These are phyloP conservation scores for Arctium lappa DNA, from an alignment of 129 eudicot species.

Conservation along the genomic window DNA sequence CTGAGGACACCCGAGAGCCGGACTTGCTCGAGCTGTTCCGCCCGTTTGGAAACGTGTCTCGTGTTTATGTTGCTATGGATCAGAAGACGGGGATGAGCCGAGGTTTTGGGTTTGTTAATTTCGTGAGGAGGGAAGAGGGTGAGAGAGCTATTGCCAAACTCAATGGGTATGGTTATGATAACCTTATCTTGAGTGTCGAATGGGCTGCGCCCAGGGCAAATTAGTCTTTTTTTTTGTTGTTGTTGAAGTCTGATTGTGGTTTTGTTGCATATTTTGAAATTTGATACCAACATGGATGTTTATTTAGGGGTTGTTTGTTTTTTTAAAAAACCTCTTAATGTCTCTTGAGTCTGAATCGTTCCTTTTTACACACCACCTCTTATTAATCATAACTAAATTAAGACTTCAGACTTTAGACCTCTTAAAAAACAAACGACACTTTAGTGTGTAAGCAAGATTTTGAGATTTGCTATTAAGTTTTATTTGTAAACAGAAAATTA, in stretches of 20 bases:
- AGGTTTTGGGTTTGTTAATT: conserved; percentile 87
- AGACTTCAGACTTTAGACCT: too few species aligned
- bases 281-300: not conserved
- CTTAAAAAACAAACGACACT: too few species aligned
- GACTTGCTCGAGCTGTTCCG: conserved; percentile 78
- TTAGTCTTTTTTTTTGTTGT: conserved; percentile 23
- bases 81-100: conserved; percentile 85
- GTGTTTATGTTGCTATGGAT: conserved; percentile 85
- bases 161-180: conserved; percentile 87
- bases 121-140: conserved; percentile 80
- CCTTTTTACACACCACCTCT: too few species aligned
- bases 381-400: too few species aligned
- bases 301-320: too few species aligned
- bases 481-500: not conserved
- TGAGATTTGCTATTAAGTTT: not conserved
- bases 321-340: too few species aligned
- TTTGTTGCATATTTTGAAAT: not conserved
- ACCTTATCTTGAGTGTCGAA: conserved; percentile 81
- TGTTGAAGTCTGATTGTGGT: not conserved
- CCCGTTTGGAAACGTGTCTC: conserved; percentile 64
- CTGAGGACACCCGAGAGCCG: conserved; percentile 85
- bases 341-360: too few species aligned
- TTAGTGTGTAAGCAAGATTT: not conserved
- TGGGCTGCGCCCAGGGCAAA: conserved; percentile 76
- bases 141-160: conserved; percentile 77